A percentile compares a stretch with the other conserved stretches of the same genome.
These are phyloP conservation scores for Iodosphaeria phyllophila DNA, from an alignment of 2,329 filamentous ascomycete genomes.

Conservation along the genomic window DNA sequence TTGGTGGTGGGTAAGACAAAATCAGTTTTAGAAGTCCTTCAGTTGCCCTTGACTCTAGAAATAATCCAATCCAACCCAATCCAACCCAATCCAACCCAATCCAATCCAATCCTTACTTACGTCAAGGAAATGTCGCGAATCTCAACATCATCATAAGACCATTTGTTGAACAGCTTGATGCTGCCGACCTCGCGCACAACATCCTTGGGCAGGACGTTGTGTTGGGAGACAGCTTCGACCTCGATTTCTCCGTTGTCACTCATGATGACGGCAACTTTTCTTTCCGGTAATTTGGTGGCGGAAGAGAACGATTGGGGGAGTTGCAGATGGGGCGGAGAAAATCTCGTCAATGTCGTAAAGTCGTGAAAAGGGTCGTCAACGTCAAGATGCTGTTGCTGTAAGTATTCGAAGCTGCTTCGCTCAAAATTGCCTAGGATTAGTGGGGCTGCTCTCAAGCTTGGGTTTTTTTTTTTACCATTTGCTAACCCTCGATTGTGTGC, in stretches of 20 bases:
- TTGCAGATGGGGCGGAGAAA: no score
- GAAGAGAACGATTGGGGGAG: slow-evolving; percentile 2
- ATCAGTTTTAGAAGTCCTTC: slow-evolving; percentile 18
- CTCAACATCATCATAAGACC: slow-evolving; percentile 93
- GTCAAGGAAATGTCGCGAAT: slow-evolving; percentile 99
- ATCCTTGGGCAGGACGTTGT: slow-evolving; percentile 58
- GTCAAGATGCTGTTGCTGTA: no score
- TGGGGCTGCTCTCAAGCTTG: no score
- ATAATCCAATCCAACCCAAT: no score
- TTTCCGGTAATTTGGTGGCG: slow-evolving; percentile 1
- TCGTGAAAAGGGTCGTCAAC: no score
- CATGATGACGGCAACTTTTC: slow-evolving; percentile 31
- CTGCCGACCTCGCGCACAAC: slow-evolving; percentile 56
- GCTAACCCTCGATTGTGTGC: no score
- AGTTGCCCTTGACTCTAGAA: no score
- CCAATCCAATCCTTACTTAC: no score
- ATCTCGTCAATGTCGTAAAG: slow-evolving; percentile 1
- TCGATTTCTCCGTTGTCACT: slow-evolving; percentile 70
- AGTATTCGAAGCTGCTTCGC: no score
- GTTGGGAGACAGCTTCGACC: slow-evolving; percentile 48
- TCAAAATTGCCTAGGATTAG: no score
- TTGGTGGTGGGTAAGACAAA: slow-evolving; percentile 8
- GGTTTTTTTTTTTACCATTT: no score
- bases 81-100: no score
- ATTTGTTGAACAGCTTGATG: slow-evolving; percentile 64